phyloP scores from a whole-genome alignment of 2,329 filamentous ascomycete genomes.

The Xylariaceae sp. region DNA sequence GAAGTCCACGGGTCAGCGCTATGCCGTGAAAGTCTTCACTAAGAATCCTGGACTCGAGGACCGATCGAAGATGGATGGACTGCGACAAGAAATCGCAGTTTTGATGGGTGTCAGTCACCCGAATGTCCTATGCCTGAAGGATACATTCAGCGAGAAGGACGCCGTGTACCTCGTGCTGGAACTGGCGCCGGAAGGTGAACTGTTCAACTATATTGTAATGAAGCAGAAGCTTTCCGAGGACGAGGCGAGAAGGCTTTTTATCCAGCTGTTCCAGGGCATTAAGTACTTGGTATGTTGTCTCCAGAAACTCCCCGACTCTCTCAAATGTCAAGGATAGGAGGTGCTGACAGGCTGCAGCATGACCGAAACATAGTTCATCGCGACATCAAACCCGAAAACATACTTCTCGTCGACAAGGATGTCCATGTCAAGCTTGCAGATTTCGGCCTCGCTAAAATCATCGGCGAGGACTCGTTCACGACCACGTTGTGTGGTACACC shows the following conservation, averaged over 20 bases:
- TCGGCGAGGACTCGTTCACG: constrained; percentile 96
- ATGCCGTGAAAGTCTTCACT: constrained; percentile 92
- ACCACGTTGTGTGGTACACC: constrained; percentile 96
- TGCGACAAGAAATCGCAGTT: constrained; percentile 94
- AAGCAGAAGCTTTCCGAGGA: constrained; percentile 82
- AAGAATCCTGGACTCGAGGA: constrained; percentile 79
- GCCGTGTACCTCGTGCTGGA: constrained; percentile 90
- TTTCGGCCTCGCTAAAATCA: constrained; percentile 96
- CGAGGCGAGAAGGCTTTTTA: constrained; percentile 81
- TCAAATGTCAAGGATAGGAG: not conserved
- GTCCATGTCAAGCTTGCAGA: constrained; percentile 88
- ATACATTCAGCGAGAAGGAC: constrained; percentile 87
- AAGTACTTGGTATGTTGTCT: constrained; percentile 76
- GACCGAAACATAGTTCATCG: constrained; percentile 96
- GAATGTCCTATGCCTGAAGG: constrained; percentile 86
- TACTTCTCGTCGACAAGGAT: constrained; percentile 78
- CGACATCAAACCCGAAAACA: constrained; percentile 97
- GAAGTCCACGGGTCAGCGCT: constrained; percentile 73
- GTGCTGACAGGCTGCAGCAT: constrained; percentile 53
- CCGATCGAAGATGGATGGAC: constrained; percentile 72
- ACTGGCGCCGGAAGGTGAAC: constrained; percentile 83
- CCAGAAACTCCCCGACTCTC: constrained; percentile 25
- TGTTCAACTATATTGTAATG: constrained; percentile 92
- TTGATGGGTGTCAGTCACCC: constrained; percentile 96
- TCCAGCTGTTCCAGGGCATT: constrained; percentile 85